Conservation (phyloP, 257 asterid genomes). For the Scutellaria galericulata region DNA sequence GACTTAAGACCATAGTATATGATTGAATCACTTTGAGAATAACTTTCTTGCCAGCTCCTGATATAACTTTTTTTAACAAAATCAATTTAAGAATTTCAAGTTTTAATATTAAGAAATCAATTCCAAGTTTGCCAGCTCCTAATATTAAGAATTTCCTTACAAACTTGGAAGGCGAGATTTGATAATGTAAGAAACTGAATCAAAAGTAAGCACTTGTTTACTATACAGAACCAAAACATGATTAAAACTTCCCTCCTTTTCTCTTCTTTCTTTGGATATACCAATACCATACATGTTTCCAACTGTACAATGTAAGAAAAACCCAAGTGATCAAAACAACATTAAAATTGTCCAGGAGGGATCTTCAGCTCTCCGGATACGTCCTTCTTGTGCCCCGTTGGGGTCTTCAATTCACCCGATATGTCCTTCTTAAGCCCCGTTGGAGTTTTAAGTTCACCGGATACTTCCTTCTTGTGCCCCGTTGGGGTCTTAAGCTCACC, state of each 20-base stretch:
- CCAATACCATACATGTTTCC: neutral
- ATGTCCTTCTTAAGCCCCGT: neutral
- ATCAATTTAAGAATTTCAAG: too few relatives aligned
- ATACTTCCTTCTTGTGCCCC: neutral
- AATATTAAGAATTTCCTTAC: too few relatives aligned
- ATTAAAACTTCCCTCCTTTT: neutral
- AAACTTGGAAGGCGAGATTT: neutral
- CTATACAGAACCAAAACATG: neutral
- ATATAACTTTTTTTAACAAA: too few relatives aligned
- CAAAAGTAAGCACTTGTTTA: neutral
- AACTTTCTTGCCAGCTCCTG: too few relatives aligned
- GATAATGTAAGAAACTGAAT: slow-evolving; percentile 2
- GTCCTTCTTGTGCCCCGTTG: slow-evolving; percentile 3
- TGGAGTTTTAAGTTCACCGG: neutral
- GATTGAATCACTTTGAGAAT: too few relatives aligned
- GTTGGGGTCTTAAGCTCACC: slow-evolving; percentile 30
- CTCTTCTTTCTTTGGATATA: neutral
- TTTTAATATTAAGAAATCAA: too few relatives aligned
- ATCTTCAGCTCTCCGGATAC: neutral
- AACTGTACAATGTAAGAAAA: slow-evolving; percentile 15
- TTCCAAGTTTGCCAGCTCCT: too few relatives aligned
- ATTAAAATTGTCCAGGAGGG: slow-evolving; percentile 7
- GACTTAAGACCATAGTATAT: too few relatives aligned
- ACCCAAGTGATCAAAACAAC: neutral
- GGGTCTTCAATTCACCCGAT: neutral